Percentiles rank a stretch among this genome's conserved stretches.
Evolutionary conservation across 208 protist species (phyloP).

Genomic region (Leptomonas seymouri): DNA sequence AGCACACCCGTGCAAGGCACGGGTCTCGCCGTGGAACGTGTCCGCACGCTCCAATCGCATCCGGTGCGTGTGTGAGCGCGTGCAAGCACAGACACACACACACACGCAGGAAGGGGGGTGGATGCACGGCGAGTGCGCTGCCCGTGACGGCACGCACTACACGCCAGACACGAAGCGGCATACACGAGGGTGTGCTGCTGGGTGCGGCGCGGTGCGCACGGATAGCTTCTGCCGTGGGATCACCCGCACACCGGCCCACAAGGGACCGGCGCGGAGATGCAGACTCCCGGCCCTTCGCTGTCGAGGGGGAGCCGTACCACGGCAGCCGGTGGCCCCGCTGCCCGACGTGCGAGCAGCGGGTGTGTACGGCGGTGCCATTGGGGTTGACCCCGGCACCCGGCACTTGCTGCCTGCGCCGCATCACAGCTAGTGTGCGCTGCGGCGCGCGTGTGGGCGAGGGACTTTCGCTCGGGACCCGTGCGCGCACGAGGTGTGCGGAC

Average conservation of each 20-base stretch:
- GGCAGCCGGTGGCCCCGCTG: constrained; percentile 33
- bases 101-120: constrained; percentile 12
- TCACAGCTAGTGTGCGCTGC: constrained; percentile 1
- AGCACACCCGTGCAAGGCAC: constrained; percentile 27
- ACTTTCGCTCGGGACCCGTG: constrained; percentile 77
- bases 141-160: constrained; percentile 17
- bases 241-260: constrained; percentile 28
- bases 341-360: constrained; percentile 29
- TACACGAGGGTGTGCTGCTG: constrained; percentile 8
- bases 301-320: constrained; percentile 25
- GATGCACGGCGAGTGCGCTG: constrained; percentile 32
- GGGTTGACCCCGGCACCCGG: constrained; percentile 46
- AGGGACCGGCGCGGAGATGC: constrained; percentile 29
- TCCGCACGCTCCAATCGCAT: constrained; percentile 15
- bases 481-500: constrained; percentile 18
- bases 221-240: constrained; percentile 31
- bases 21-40: constrained; percentile 24
- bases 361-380: constrained; percentile 40
- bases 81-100: not conserved
- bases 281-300: constrained; percentile 25
- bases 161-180: constrained; percentile 2
- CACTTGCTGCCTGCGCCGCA: constrained; percentile 53
- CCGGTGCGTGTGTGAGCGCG: not conserved
- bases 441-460: constrained; percentile 53
- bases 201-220: constrained; percentile 12